Conservation (phyloP, 2,329 filamentous ascomycete species). For the Tolypocladium amazonense region DNA sequence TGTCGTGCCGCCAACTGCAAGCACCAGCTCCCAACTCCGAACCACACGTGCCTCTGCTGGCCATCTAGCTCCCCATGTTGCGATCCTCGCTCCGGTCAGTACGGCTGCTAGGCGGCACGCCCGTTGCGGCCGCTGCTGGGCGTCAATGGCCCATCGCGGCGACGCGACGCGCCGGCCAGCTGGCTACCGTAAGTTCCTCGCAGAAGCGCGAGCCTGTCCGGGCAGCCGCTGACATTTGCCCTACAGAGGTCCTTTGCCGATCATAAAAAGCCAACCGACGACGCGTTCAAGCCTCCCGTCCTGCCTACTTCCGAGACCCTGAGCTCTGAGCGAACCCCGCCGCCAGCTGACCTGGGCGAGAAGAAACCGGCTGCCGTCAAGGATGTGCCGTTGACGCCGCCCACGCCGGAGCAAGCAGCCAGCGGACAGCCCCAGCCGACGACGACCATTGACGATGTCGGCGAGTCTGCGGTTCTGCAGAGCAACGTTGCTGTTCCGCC, state of each 20-base stretch:
- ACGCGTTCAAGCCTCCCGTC: slow-evolving; percentile 37
- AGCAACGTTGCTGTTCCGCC: slow-evolving; percentile 17
- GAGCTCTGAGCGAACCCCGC: slow-evolving; percentile 33
- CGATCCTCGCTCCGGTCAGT: slow-evolving; percentile 57
- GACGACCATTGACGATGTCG: slow-evolving; percentile 10
- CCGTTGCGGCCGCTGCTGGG: slow-evolving; percentile 38
- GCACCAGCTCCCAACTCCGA: slow-evolving; percentile 18
- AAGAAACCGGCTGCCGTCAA: slow-evolving; percentile 24
- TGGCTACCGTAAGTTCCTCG: slow-evolving; percentile 19
- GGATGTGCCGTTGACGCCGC: slow-evolving; percentile 18
- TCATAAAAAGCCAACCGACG: slow-evolving; percentile 38
- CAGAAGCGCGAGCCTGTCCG: background rate
- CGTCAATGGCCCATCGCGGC: slow-evolving; percentile 46
- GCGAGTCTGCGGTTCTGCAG: slow-evolving; percentile 6
- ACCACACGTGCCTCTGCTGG: slow-evolving; percentile 23
- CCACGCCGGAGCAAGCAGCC: slow-evolving; percentile 9
- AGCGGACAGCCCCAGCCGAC: slow-evolving; percentile 5
- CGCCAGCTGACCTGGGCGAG: slow-evolving; percentile 24
- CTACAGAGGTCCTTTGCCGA: slow-evolving; percentile 48
- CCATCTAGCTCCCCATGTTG: slow-evolving; percentile 51
- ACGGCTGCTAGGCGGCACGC: slow-evolving; percentile 46
- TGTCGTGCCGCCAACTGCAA: slow-evolving; percentile 20
- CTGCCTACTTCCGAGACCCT: slow-evolving; percentile 43
- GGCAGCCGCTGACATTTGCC: background rate
- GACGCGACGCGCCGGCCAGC: slow-evolving; percentile 20